Base-by-base conservation (phyloP, 805 yeast species). In the Wickerhamiella slavikovae region DNA sequence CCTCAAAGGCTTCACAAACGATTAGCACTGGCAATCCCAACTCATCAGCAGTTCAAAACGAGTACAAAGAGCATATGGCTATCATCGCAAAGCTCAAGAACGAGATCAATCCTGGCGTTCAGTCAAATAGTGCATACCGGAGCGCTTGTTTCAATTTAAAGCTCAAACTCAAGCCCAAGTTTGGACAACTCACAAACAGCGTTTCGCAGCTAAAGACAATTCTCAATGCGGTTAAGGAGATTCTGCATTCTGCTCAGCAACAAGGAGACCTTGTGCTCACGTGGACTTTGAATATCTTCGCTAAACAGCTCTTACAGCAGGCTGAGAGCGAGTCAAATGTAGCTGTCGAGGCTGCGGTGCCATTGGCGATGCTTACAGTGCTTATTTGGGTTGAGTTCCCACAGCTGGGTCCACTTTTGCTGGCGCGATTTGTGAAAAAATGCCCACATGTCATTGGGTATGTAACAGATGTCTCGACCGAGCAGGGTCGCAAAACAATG, bases 261-360 rank as follows among this genome's bases (percentile, higher is more conserved):
- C 38, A 44, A 5, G 51, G 63, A 36, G 62, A 61, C 2, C 43
- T 74, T 12, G 74, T 72, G 1, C 76, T 55, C 42, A 49, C 62
- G 20, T 83, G 91, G 82, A 61, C 76, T 5, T 52, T 82, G 21
- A 89, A 89, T 45, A 74, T 73, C 44, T 64, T 77, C 17, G 75
- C 94, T 4, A 89, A 89, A 45, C 76, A 85, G 3, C 55, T 83
- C 2, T 78, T 89, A 1, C 68, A 75, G 17, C 98, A 89, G 52
- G 85, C 95, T 1, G 96, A 83, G 50, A 68, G 91, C 1, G 98
- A 89, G 50, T 83, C 80, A 6, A 62, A 75, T 11, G 91, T 77
- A 0, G 66, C 72, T 34, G 71, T 91, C 2, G 64, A 67, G 25
- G 68, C 82, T 3, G 77, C 94, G 0, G 43, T 76, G 6, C 92